Base-by-base conservation (phyloP, 2,329 filamentous ascomycete genomes). In the Sclerotinia borealis region DNA sequence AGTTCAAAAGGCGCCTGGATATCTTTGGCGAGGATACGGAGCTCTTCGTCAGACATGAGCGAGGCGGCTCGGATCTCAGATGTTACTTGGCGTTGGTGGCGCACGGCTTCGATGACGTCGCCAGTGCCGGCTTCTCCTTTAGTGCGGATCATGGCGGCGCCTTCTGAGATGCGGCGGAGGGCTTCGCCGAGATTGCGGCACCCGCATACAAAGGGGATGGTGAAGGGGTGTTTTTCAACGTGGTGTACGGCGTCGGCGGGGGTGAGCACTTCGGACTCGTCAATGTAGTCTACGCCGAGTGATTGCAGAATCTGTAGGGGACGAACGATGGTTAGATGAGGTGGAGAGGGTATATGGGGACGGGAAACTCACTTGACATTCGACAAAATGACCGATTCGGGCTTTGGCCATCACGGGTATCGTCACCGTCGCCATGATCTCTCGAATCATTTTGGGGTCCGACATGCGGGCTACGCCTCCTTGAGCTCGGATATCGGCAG, bases 351-450 rank as follows among this genome's bases (percentile, higher is more conserved):
- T 29, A n/a, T 4, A 52, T 19, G n/a, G 19, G 22, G 9, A 11
- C 31, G 41, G 19, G 50, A 27, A 41, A 71, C 75, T 61, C 78
- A 85, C 84, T 83, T 91, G 93, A 81, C 93, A 97, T 81, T 99
- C 95, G 72, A 97, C 93, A 71, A 97, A 93, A 80, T 99, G 95
- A 43, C 95, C 95, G 75, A 98, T 99, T 75, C 95, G 86, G 29
- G 93, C 93, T 81, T 99, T 99, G 68, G 95, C 95, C 95, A 99
- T 98, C 77, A 99, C 95, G 71, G 95, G 95, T 72, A 98, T 97
- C 61, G 93, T 98, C 52, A 98, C 95, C 47, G 92, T 88, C 3
- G 83, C 86, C 86, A 97, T 96, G 76, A 99, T 98, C 77, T 93
- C 91, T 79, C 90, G 89, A 83, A 98, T 98, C 85, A 97, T 91